Conservation (phyloP, 495 filamentous ascomycete species). For the Pyrenula aspistea region DNA sequence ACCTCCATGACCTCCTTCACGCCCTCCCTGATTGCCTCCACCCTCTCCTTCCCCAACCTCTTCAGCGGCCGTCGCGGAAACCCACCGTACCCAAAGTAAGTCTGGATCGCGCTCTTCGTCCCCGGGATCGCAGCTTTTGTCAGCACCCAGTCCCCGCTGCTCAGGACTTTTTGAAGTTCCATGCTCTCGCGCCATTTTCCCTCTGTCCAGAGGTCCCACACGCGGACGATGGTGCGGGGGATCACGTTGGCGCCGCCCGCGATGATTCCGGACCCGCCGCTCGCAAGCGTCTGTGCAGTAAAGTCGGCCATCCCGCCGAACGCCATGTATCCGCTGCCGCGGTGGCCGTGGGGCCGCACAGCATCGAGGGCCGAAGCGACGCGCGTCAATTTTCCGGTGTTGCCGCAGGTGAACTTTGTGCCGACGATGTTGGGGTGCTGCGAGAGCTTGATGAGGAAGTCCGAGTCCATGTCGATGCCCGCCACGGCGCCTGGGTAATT, state of each 20-base stretch:
- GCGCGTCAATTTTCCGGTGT: slow-evolving; percentile 77
- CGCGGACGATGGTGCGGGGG: slow-evolving; percentile 66
- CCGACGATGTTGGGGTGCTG: slow-evolving; percentile 75
- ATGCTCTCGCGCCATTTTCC: slow-evolving; percentile 66
- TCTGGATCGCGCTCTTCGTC: slow-evolving; percentile 75
- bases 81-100: slow-evolving; percentile 76
- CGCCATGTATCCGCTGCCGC: slow-evolving; percentile 66
- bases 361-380: slow-evolving; percentile 69
- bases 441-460: slow-evolving; percentile 70
- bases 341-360: slow-evolving; percentile 49
- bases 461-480: slow-evolving; percentile 88
- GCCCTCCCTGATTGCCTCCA: slow-evolving; percentile 43
- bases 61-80: slow-evolving; percentile 63
- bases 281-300: slow-evolving; percentile 67
- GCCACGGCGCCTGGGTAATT: slow-evolving; percentile 86
- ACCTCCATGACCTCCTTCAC: slow-evolving; percentile 63
- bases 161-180: slow-evolving; percentile 57
- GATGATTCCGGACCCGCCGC: slow-evolving; percentile 74
- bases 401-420: slow-evolving; percentile 86
- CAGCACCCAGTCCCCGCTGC: slow-evolving; percentile 72
- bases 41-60: slow-evolving; percentile 40
- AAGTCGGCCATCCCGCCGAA: slow-evolving; percentile 87
- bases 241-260: slow-evolving; percentile 81
- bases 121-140: slow-evolving; percentile 80
- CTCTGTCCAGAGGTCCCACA: slow-evolving; percentile 68